Base-by-base conservation (phyloP, 306 rosid species). In the Dalbergia cochinchinensis region DNA sequence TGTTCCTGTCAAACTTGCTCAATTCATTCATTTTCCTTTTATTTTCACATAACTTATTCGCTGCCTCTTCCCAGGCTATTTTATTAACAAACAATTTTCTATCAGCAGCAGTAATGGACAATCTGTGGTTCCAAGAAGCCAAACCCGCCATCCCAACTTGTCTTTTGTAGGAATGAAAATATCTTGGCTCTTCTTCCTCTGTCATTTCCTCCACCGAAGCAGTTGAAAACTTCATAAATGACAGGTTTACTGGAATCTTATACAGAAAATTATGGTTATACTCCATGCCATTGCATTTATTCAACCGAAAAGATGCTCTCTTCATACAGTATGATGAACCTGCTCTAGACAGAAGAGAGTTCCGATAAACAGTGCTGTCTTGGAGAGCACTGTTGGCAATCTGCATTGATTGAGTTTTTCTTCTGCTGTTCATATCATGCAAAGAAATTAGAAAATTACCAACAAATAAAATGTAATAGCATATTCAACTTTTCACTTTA, bases 371-470 rank as follows among this genome's bases (percentile, higher is more conserved):
- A 6, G 78, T 54, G 26, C 81, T 66, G 78, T 71, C 66, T 58
- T 54, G 81, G 59, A 73, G 81, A 59, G 77, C 54, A 78, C 64
- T 77, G 62, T 81, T 83, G 68, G 82, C 71, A 78, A 18, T 75
- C 83, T 69, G 88, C 63, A 83, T 11, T 60, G 86, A 14, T 61
- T 74, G 67, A 19, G 72, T 47, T 77, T 78, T 91, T 67, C 79
- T 82, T 85, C 93, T 92, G 89, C 84, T 79, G 88, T 62, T 61
- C 54, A 74, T 65, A 82, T 65, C 85, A 85, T 76, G 77, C 73
- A 67, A 81, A 69, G 54, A 59, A 53, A 72, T 42, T 3, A 37
- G 7, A 45, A 79, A 71, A 63, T 45, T 13, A 47, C n/a, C 75
- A 45, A 68, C 68, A 67, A 80, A 69, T 61, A 53, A 47, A 64